Base-by-base conservation (phyloP, 108 stramenopile species). In the Skeletonema costatum region DNA sequence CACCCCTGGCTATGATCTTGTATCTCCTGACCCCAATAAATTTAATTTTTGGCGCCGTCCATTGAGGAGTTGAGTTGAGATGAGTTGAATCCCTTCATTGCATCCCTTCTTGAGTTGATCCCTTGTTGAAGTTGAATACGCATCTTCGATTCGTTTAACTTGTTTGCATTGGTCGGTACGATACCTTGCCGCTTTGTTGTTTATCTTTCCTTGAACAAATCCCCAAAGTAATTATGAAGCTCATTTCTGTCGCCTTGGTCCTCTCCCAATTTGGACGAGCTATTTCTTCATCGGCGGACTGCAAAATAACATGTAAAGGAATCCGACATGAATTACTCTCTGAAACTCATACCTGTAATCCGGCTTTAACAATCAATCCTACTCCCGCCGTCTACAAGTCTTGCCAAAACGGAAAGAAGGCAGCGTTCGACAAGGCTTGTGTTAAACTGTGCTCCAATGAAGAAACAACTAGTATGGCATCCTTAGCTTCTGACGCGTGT, bases 381-480 rank as follows among this genome's bases (percentile, higher is more conserved):
- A 33, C 61, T 4, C 76, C 72, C 0, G 72, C 67, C 10, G 16
- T 82, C 1, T 83, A 77, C 72, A 67, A 74, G 31, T 38, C 64
- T 13, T 83, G 82, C 32, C 71, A 77, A 16, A 71, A 77, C 5
- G 82, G 76, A 16, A 50, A 67, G 11, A 77, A 77, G 32, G 69
- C 74, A 35, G 82, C 62, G 1, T 83, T 74, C 31, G 73, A 77
- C 33, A 60, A 77, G 19, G 32, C 76, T 1, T 83, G 82, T 17
- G 64, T 68, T 25, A 46, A 62, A 0, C 44, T 77, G 14, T 83
- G 82, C 41, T 39, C 31, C 16, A 56, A 38, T 32, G 48, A 50
- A 1, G 48, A 77, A 2, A 30, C 50, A 33, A 32, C 71, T 2
- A 21, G 46, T 3, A 25, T 30, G 17, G 73, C 76, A 3, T 74